These are phyloP conservation scores for Camellia oleifera DNA, from an alignment of 179 eudicot species.

Conservation along the genomic window DNA sequence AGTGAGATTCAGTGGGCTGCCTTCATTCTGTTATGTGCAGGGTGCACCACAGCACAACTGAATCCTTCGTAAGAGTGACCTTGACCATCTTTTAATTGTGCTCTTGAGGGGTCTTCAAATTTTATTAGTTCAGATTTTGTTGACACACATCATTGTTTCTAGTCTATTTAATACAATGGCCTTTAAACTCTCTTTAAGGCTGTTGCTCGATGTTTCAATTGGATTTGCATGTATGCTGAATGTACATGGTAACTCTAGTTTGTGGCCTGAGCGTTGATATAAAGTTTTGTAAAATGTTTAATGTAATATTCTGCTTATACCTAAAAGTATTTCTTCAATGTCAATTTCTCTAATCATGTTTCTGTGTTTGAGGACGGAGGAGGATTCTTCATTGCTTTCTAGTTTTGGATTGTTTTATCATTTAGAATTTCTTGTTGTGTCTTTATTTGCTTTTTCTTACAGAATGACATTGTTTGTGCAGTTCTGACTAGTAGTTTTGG, in stretches of 20 bases:
- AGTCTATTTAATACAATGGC: background rate
- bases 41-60: conserved; percentile 98
- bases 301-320: background rate
- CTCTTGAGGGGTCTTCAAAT: background rate
- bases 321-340: background rate
- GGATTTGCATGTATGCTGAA: conserved; percentile 7
- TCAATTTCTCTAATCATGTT: background rate
- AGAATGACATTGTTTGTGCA: conserved; percentile 33
- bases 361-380: background rate
- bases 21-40: conserved; percentile 85
- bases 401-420: background rate
- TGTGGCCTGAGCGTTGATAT: background rate
- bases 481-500: conserved; percentile 46
- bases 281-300: conserved; percentile 7
- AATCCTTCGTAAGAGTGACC: conserved; percentile 67
- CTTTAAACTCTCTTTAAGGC: background rate
- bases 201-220: conserved; percentile 7
- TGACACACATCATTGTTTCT: background rate
- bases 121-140: background rate
- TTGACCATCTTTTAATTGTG: background rate
- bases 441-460: conserved; percentile 17
- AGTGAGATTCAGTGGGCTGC: conserved; percentile 99
- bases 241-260: background rate
- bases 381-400: background rate
- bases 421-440: conserved; percentile 9